phyloP scores from a whole-genome alignment of 805 yeast genomes.

The Yarrowia osloensis region DNA sequence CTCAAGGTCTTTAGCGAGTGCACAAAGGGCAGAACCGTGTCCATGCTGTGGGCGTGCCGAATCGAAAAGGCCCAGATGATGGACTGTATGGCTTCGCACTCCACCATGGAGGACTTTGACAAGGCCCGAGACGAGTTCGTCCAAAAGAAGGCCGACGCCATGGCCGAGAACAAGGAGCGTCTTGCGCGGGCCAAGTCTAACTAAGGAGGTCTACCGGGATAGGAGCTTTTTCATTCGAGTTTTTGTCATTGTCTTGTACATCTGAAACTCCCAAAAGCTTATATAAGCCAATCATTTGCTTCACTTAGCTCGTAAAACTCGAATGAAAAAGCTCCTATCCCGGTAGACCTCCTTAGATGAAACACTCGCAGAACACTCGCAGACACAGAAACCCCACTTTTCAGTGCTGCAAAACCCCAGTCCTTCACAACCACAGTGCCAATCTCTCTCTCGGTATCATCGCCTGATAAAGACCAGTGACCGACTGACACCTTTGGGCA shows the following conservation, averaged over 20 bases:
- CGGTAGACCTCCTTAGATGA: too few species aligned
- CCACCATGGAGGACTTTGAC: conserved; percentile 40
- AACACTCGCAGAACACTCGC: neutral
- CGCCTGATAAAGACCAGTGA: neutral
- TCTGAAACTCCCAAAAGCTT: too few species aligned
- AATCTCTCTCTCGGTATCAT: neutral
- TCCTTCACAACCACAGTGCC: neutral
- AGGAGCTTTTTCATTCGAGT: too few species aligned
- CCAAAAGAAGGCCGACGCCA: conserved; percentile 37
- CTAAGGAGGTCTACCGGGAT: too few species aligned
- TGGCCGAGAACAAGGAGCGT: conserved; percentile 31
- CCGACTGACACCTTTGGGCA: neutral
- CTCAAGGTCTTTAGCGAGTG: conserved; percentile 42
- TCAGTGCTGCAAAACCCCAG: neutral
- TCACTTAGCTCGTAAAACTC: too few species aligned
- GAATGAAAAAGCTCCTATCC: too few species aligned
- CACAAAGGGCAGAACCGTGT: conserved; percentile 42
- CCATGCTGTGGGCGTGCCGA: conserved; percentile 45
- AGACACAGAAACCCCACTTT: neutral
- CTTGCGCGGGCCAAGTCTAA: conserved; percentile 16
- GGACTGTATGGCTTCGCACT: conserved; percentile 44
- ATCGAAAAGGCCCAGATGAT: conserved; percentile 42
- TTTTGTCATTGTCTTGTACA: too few species aligned
- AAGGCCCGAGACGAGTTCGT: conserved; percentile 40
- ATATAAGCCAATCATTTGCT: too few species aligned